These are phyloP conservation scores for Phialophora tarda DNA, from an alignment of 2,329 filamentous ascomycete genomes.

Conservation along the genomic window DNA sequence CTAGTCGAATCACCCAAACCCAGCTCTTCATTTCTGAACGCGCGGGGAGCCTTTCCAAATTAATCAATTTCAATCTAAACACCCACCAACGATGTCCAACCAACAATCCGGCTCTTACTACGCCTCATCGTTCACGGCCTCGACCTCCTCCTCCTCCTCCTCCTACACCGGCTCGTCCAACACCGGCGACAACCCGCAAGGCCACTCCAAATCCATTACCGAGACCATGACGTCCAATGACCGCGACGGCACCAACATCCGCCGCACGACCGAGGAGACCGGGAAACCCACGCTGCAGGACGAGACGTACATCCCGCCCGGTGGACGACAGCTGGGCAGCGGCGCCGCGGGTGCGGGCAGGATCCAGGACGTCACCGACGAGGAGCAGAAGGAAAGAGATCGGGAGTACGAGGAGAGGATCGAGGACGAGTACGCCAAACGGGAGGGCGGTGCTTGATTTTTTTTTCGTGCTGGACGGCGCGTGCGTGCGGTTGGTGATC, in stretches of 20 bases:
- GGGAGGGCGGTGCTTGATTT: conserved; percentile 50
- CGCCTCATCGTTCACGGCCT: conserved; percentile 1
- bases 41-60: too few relatives aligned
- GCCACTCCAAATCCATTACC: conserved; percentile 21
- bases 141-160: conserved; percentile 17
- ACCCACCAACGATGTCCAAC: neutral
- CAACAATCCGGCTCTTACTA: conserved; percentile 5
- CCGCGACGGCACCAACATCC: conserved; percentile 31
- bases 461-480: conserved; percentile 10
- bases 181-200: conserved; percentile 10
- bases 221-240: conserved; percentile 26
- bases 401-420: conserved; percentile 54
- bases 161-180: conserved; percentile 18
- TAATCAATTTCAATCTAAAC: neutral
- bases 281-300: conserved; percentile 26
- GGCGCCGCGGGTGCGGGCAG: neutral
- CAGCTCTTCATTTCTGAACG: too few relatives aligned
- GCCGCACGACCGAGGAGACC: conserved; percentile 25
- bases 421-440: conserved; percentile 54
- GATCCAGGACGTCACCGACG: conserved; percentile 32
- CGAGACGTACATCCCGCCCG: conserved; percentile 22
- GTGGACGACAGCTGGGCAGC: neutral
- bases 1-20: too few relatives aligned
- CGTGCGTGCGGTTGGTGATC: neutral
- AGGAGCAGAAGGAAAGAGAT: conserved; percentile 51